A percentile compares a stretch with the other conserved stretches of the same genome.
Conservation (phyloP, 164 flowering plant species). For the Pachysandra terminalis region DNA sequence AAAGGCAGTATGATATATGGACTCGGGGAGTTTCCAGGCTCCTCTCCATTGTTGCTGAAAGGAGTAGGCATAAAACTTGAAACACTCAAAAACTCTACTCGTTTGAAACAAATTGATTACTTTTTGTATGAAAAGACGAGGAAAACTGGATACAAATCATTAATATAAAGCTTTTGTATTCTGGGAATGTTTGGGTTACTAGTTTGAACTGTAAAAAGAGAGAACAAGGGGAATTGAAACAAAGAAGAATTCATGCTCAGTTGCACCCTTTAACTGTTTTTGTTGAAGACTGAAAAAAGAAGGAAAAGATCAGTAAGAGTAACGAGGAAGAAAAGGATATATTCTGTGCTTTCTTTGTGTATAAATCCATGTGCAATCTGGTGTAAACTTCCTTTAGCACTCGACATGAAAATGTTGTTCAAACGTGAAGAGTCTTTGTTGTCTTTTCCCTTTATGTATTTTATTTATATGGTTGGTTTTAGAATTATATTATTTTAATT, state of each 20-base stretch:
- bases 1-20: slow-evolving; percentile 88
- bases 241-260: slow-evolving; percentile 34
- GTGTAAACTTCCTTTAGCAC: background rate
- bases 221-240: slow-evolving; percentile 19
- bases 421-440: too few species aligned
- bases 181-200: slow-evolving; percentile 22
- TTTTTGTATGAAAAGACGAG: slow-evolving; percentile 15
- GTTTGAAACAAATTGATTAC: background rate
- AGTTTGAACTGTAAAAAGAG: slow-evolving; percentile 15
- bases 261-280: slow-evolving; percentile 11
- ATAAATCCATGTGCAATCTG: slow-evolving; percentile 8
- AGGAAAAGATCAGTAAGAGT: slow-evolving; percentile 27
- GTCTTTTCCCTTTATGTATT: too few species aligned
- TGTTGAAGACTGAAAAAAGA: slow-evolving; percentile 15
- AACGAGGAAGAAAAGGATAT: slow-evolving; percentile 13
- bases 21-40: slow-evolving; percentile 87
- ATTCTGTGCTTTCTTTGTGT: slow-evolving; percentile 6
- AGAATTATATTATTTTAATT: too few species aligned
- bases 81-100: background rate
- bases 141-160: slow-evolving; percentile 13
- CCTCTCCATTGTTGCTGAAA: slow-evolving; percentile 59
- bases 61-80: slow-evolving; percentile 21
- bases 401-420: background rate
- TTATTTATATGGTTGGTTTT: too few species aligned
- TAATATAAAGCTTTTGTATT: too few species aligned